phyloP scores from a whole-genome alignment of 805 yeast genomes.

The Hagleromyces aurorensis region DNA sequence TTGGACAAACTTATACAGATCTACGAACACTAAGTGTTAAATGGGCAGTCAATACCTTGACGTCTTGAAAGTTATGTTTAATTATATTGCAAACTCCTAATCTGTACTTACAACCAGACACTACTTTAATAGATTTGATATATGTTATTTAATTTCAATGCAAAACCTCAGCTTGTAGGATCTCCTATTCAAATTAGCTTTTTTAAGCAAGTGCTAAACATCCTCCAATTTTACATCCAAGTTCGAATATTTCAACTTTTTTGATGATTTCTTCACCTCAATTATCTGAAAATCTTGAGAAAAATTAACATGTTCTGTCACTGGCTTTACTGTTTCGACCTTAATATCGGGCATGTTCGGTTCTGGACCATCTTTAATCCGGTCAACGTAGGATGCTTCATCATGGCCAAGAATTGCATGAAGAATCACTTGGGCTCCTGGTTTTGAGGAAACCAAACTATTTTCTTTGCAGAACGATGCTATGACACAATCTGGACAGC shows the following conservation, averaged over 20 bases:
- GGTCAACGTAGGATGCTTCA: conserved; percentile 21
- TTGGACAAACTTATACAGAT: conserved; percentile 95
- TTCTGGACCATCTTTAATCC: conserved; percentile 64
- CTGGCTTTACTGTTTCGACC: conserved; percentile 62
- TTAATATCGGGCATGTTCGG: conserved; percentile 59
- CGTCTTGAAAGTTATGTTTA: conserved; percentile 40
- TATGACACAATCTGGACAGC: conserved; percentile 77
- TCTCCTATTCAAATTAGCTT: too few species aligned
- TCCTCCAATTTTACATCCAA: conserved; percentile 2
- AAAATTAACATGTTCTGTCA: conserved; percentile 47
- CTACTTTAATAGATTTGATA: too few species aligned
- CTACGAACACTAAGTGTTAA: conserved; percentile 82
- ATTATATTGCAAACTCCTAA: neutral
- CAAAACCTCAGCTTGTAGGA: too few species aligned
- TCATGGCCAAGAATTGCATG: conserved; percentile 51
- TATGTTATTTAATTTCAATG: too few species aligned
- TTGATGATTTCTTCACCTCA: conserved; percentile 28
- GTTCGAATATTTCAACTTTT: neutral
- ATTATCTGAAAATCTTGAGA: conserved; percentile 52
- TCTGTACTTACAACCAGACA: too few species aligned
- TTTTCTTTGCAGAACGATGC: conserved; percentile 74
- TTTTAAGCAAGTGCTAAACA: too few species aligned
- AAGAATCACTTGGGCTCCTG: conserved; percentile 69
- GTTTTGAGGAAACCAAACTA: conserved; percentile 76
- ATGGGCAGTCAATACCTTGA: conserved; percentile 82